Conservation (phyloP, 192 early-diverging fungal genomes). For the Linnemannia exigua region DNA sequence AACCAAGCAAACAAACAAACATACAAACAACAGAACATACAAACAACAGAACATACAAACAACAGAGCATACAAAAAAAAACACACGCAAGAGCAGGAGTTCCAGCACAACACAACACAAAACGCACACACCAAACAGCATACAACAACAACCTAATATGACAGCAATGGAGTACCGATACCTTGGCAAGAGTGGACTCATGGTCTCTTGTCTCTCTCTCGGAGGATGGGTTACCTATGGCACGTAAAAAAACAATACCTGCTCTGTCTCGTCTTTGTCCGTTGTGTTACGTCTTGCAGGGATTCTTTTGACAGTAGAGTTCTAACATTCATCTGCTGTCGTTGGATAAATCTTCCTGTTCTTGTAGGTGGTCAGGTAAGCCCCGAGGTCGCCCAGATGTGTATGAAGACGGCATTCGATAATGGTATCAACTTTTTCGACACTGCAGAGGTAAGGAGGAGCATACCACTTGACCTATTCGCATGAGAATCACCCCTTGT, state of each 20-base stretch:
- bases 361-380: constrained; percentile 6
- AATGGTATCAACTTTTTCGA: constrained; percentile 84
- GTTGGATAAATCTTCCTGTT: neutral
- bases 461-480: neutral
- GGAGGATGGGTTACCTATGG: constrained; percentile 83
- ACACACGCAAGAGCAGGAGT: neutral
- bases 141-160: neutral
- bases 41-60: too few species aligned
- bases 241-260: neutral
- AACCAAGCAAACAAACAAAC: neutral
- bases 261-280: neutral
- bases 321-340: too few species aligned
- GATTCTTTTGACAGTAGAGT: neutral
- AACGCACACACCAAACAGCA: neutral
- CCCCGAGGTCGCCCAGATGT: constrained; percentile 67
- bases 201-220: constrained; percentile 76
- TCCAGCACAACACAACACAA: neutral
- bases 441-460: constrained; percentile 61
- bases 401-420: constrained; percentile 74
- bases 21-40: too few species aligned
- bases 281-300: neutral
- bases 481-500: neutral
- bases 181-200: constrained; percentile 81
- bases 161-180: constrained; percentile 80
- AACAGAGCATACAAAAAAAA: neutral